A percentile compares a stretch with the other conserved stretches of the same genome.
Conservation (phyloP, 805 yeast species). For the Saturnispora bothae region DNA sequence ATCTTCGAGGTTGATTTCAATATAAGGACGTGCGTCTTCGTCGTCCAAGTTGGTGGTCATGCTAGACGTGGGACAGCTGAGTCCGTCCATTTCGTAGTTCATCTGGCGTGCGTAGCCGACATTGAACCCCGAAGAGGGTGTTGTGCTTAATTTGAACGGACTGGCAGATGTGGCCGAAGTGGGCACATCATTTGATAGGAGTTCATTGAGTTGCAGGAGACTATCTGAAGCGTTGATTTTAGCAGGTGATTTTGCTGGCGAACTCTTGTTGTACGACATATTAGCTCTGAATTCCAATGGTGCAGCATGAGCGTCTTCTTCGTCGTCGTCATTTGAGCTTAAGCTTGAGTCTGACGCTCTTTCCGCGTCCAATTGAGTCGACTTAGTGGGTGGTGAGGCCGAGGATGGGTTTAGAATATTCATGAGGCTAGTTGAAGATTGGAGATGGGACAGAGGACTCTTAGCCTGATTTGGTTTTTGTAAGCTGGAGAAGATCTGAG, state of each 20-base stretch:
- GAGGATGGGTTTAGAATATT: conserved; percentile 6
- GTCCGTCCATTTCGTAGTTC: conserved; percentile 7
- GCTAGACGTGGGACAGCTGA: neutral
- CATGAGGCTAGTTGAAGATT: conserved; percentile 6
- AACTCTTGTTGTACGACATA: neutral
- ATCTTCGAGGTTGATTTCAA: conserved; percentile 21
- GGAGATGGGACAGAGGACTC: neutral
- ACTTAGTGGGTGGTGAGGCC: neutral
- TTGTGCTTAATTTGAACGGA: no score
- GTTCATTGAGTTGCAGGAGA: neutral
- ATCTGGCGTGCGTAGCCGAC: conserved; percentile 8
- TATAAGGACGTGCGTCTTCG: conserved; percentile 21
- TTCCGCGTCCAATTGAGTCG: neutral
- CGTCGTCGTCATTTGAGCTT: neutral
- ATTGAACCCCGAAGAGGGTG: neutral
- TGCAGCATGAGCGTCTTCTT: conserved; percentile 2
- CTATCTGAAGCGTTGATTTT: neutral
- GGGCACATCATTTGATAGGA: no score
- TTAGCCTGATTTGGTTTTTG: neutral
- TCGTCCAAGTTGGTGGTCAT: conserved; percentile 14
- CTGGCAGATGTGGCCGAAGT: no score
- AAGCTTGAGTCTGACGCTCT: neutral
- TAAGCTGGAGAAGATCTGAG: neutral
- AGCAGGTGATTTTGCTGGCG: neutral
- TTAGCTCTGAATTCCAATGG: conserved; percentile 13